phyloP scores from a whole-genome alignment of 2,329 filamentous ascomycete genomes.

The Fusarium devonianum region DNA sequence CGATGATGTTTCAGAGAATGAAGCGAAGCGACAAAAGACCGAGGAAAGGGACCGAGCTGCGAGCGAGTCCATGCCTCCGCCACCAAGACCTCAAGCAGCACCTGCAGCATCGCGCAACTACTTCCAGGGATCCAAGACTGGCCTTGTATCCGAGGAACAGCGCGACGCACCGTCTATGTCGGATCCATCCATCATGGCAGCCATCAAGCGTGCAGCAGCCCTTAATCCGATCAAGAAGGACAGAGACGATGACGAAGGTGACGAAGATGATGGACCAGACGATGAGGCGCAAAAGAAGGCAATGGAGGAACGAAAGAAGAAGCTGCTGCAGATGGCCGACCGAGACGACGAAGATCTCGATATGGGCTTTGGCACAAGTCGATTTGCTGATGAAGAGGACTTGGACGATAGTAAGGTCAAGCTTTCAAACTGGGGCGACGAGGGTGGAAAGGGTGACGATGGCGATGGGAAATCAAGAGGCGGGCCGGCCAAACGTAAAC shows the following conservation, averaged over 20 bases:
- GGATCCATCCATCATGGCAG: constrained; percentile 82
- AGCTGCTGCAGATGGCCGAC: constrained; percentile 75
- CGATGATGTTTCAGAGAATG: constrained; percentile 43
- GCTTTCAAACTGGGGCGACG: constrained; percentile 69
- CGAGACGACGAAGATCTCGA: constrained; percentile 92
- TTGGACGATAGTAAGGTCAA: constrained; percentile 73
- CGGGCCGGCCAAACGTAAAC: constrained; percentile 68
- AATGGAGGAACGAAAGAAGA: constrained; percentile 73
- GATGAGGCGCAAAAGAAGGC: constrained; percentile 57
- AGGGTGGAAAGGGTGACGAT: no score
- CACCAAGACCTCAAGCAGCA: constrained; percentile 51
- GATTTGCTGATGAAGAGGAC: constrained; percentile 88
- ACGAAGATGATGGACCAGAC: constrained; percentile 47
- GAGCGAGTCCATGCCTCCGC: constrained; percentile 54
- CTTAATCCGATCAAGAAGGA: constrained; percentile 58
- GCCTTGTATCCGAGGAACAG: constrained; percentile 60
- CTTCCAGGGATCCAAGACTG: constrained; percentile 66
- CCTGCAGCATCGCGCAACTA: constrained; percentile 61
- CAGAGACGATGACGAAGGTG: constrained; percentile 41
- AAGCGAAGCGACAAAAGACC: constrained; percentile 29
- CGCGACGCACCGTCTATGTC: constrained; percentile 64
- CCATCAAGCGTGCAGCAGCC: constrained; percentile 82
- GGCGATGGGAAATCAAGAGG: constrained; percentile 52
- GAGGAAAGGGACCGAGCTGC: constrained; percentile 32
- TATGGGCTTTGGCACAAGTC: constrained; percentile 88